Evolutionary conservation across 1,139 yeast species (phyloP).

Genomic region (Hyphopichia wangnamkhiaoensis): DNA sequence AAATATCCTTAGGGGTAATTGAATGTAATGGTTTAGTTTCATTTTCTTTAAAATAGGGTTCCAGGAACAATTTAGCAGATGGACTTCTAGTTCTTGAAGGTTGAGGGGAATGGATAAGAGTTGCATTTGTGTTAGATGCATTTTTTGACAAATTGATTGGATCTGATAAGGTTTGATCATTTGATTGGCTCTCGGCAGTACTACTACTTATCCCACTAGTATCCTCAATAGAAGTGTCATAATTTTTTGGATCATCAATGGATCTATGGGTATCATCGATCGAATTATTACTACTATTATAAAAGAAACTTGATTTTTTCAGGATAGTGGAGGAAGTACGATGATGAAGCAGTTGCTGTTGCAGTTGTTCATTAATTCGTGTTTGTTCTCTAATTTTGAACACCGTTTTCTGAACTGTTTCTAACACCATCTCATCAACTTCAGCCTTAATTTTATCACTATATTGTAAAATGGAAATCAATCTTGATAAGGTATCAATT

Average conservation of each 20-base stretch:
- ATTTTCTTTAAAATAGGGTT: conserved; percentile 39
- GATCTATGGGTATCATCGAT: background rate
- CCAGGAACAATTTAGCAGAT: conserved; percentile 35
- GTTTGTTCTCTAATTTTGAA: conserved; percentile 49
- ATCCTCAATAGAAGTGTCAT: background rate
- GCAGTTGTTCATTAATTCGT: conserved; percentile 17
- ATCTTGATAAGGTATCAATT: conserved; percentile 70
- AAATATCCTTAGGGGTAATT: conserved; percentile 44
- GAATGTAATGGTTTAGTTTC: conserved; percentile 16
- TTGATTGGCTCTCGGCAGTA: background rate
- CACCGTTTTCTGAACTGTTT: conserved; percentile 67
- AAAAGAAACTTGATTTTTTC: conserved; percentile 4
- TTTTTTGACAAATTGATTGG: conserved; percentile 3
- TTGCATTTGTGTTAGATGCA: conserved; percentile 5
- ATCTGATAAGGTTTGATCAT: conserved; percentile 11
- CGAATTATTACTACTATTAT: background rate
- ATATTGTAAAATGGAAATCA: conserved; percentile 75
- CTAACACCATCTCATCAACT: conserved; percentile 71
- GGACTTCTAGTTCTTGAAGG: conserved; percentile 36
- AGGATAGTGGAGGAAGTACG: conserved; percentile 1
- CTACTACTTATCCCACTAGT: background rate
- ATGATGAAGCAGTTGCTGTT: background rate
- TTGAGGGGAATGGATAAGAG: conserved; percentile 29
- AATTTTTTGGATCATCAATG: background rate
- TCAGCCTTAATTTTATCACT: conserved; percentile 81